These are phyloP conservation scores for Aspergillus tanneri DNA, from an alignment of 2,329 filamentous ascomycete genomes.

Conservation along the genomic window DNA sequence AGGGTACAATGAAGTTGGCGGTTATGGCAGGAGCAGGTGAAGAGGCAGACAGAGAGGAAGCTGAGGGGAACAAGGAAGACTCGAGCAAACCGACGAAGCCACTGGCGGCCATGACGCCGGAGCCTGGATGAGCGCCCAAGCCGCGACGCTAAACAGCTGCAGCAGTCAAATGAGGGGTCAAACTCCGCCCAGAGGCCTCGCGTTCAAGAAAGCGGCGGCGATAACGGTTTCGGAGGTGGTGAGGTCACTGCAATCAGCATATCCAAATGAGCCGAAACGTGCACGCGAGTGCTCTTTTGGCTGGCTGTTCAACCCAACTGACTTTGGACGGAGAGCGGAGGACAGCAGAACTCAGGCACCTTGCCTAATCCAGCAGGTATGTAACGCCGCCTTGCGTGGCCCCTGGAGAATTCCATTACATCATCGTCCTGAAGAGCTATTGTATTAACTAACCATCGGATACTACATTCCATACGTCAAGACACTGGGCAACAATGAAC, in stretches of 20 bases:
- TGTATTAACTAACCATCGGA: too few species aligned
- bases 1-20: conserved; percentile 18
- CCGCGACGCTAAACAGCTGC: neutral
- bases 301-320: neutral
- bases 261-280: neutral
- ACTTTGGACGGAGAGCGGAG: neutral
- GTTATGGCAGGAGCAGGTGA: conserved; percentile 23
- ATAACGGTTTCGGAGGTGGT: neutral
- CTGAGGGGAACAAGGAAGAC: conserved; percentile 8
- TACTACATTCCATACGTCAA: too few species aligned
- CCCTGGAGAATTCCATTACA: neutral
- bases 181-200: neutral
- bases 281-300: neutral
- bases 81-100: conserved; percentile 11
- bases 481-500: too few species aligned
- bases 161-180: neutral
- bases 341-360: neutral
- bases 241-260: neutral
- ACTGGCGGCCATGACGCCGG: neutral
- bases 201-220: neutral
- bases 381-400: neutral
- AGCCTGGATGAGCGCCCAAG: conserved; percentile 2
- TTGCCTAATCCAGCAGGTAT: neutral
- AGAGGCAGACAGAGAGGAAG: conserved; percentile 12
- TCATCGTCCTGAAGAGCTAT: too few species aligned